phyloP scores from a whole-genome alignment of 192 early-diverging fungal species.

The Pilobolus umbonatus region DNA sequence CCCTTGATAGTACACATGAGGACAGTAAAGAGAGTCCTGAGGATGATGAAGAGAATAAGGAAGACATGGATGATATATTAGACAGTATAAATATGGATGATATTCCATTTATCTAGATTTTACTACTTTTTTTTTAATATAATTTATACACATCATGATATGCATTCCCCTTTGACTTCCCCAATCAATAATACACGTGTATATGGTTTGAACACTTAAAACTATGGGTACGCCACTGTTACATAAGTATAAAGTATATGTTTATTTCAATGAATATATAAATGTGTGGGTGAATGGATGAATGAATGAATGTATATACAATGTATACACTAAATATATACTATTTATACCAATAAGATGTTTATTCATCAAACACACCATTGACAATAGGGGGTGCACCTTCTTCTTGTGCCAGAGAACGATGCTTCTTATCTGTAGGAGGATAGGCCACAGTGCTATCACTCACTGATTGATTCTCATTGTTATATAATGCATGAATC shows the following conservation, averaged over 20 bases:
- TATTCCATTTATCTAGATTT: conserved; percentile 28
- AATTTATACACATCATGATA: neutral
- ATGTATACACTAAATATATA: neutral
- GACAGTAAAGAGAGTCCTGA: conserved; percentile 12
- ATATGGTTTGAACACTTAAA: too few relatives aligned
- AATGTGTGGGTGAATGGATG: neutral
- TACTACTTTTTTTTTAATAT: neutral
- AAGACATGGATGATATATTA: conserved; percentile 15
- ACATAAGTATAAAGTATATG: too few relatives aligned
- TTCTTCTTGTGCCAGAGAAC: neutral
- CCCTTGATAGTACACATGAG: neutral
- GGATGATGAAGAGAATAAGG: conserved; percentile 14
- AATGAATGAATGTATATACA: neutral
- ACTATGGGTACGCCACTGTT: too few relatives aligned
- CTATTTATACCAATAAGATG: neutral
- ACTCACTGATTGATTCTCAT: conserved; percentile 18
- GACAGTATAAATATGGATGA: conserved; percentile 29
- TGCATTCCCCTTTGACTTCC: too few relatives aligned
- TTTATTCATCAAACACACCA: conserved; percentile 20
- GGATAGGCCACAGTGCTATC: neutral
- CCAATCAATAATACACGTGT: too few relatives aligned
- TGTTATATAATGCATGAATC: conserved; percentile 20
- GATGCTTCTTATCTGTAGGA: neutral
- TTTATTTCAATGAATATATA: neutral
- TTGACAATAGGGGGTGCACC: conserved; percentile 10